A percentile compares a stretch with the other conserved stretches of the same genome.
Conservation (phyloP, 2,329 filamentous ascomycete species). For the Dissoconium aciculare region DNA sequence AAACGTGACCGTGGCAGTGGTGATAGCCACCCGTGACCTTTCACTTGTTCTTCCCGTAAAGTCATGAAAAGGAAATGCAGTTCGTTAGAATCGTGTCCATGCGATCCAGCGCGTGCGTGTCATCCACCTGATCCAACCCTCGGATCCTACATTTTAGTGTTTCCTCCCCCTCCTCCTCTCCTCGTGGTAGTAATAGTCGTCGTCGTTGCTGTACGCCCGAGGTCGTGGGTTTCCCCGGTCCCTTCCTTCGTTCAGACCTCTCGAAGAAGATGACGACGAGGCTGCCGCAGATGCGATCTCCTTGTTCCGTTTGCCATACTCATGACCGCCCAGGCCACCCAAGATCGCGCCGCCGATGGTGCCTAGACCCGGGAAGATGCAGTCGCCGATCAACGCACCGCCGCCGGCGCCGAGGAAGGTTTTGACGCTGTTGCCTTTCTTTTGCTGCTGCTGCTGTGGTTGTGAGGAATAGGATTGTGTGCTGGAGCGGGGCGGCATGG, state of each 20-base stretch:
- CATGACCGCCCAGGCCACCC: constrained; percentile 29
- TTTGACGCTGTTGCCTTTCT: constrained; percentile 17
- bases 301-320: constrained; percentile 23
- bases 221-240: background rate
- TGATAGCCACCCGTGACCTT: no score
- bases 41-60: no score
- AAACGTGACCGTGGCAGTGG: no score
- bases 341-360: constrained; percentile 26
- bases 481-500: constrained; percentile 12
- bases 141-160: no score
- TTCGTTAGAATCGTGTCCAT: no score
- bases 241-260: constrained; percentile 5
- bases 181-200: constrained; percentile 10
- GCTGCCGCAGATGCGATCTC: constrained; percentile 10
- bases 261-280: constrained; percentile 8
- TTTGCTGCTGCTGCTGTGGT: constrained; percentile 7
- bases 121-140: no score
- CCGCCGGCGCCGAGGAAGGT: constrained; percentile 33
- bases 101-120: no score
- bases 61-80: no score
- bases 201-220: constrained; percentile 8
- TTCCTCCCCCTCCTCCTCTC: constrained; percentile 12
- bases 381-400: constrained; percentile 31
- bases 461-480: no score
- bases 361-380: constrained; percentile 31